Conservation (phyloP, 306 rosid genomes). For the Castanea crenata region DNA sequence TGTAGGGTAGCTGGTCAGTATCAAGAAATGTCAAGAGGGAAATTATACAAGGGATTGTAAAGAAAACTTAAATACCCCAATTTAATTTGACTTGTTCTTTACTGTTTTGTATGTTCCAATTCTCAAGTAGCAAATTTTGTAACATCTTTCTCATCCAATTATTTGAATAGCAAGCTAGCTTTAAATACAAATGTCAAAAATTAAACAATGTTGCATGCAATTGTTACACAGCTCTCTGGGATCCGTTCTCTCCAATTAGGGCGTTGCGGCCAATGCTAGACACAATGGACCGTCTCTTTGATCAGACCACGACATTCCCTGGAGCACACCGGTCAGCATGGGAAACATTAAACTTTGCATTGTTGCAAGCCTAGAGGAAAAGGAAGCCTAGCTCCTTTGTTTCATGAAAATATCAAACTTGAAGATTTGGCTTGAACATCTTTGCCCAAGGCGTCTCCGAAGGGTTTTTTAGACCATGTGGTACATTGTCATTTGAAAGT, state of each 20-base stretch:
- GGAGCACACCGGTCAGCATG: slow-evolving; percentile 44
- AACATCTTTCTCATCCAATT: not conserved
- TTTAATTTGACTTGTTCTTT: too few relatives aligned
- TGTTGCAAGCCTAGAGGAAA: too few relatives aligned
- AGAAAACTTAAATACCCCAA: not conserved
- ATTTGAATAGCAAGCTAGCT: not conserved
- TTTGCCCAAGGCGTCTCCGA: too few relatives aligned
- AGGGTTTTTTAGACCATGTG: too few relatives aligned
- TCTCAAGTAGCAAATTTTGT: not conserved
- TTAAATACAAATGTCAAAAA: not conserved
- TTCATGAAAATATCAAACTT: too few relatives aligned
- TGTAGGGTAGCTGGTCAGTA: not conserved
- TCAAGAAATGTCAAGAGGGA: not conserved
- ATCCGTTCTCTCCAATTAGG: slow-evolving; percentile 73
- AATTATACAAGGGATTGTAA: not conserved
- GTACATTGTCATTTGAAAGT: too few relatives aligned
- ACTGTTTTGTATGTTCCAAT: not conserved
- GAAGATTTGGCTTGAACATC: too few relatives aligned
- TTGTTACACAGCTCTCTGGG: slow-evolving; percentile 48
- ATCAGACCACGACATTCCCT: slow-evolving; percentile 44
- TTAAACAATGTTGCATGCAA: not conserved
- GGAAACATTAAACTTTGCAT: not conserved
- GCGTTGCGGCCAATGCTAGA: slow-evolving; percentile 79
- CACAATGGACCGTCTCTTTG: slow-evolving; percentile 64
- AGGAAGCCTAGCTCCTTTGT: too few relatives aligned